phyloP scores from a whole-genome alignment of 2,329 filamentous ascomycete genomes.

The Aspergillus aculeatinus region DNA sequence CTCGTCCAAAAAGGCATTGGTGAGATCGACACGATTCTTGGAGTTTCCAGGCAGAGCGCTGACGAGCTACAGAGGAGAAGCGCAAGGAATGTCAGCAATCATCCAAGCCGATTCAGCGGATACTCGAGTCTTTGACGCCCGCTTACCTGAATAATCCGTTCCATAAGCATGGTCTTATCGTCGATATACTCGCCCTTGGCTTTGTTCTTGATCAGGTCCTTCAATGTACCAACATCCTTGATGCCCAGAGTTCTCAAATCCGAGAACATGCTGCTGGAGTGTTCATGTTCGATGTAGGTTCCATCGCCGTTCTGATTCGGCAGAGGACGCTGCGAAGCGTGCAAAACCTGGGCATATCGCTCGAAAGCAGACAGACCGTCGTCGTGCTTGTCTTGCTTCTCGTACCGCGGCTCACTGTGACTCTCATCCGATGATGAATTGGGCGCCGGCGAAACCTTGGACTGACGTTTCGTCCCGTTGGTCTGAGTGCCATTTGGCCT shows the following conservation, averaged over 20 bases:
- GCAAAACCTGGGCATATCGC: constrained; percentile 48
- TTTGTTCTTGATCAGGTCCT: constrained; percentile 61
- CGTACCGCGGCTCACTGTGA: constrained; percentile 14
- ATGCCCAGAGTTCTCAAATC: constrained; percentile 60
- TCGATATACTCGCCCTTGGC: constrained; percentile 64
- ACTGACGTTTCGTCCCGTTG: constrained; percentile 35
- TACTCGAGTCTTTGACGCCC: not conserved
- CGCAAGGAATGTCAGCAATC: not conserved
- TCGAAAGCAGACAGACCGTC: constrained; percentile 45
- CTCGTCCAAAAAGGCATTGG: constrained; percentile 65
- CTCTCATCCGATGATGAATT: constrained; percentile 29
- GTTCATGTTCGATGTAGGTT: constrained; percentile 55
- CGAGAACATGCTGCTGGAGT: constrained; percentile 52
- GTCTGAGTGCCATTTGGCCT: constrained; percentile 31
- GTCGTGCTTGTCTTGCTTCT: constrained; percentile 33
- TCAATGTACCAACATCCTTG: constrained; percentile 62
- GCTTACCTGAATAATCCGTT: constrained; percentile 62
- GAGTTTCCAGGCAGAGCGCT: constrained; percentile 63
- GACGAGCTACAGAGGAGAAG: constrained; percentile 52
- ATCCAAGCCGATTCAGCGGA: not conserved
- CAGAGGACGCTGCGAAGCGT: constrained; percentile 60
- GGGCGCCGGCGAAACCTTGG: constrained; percentile 28
- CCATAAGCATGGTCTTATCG: constrained; percentile 77
- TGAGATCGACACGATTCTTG: constrained; percentile 61
- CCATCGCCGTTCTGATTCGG: constrained; percentile 64